Evolutionary conservation across 2,329 filamentous ascomycete genomes (phyloP), one percentile per base, ranked within the genome.

Genomic region (Metarhizium brunneum): DNA sequence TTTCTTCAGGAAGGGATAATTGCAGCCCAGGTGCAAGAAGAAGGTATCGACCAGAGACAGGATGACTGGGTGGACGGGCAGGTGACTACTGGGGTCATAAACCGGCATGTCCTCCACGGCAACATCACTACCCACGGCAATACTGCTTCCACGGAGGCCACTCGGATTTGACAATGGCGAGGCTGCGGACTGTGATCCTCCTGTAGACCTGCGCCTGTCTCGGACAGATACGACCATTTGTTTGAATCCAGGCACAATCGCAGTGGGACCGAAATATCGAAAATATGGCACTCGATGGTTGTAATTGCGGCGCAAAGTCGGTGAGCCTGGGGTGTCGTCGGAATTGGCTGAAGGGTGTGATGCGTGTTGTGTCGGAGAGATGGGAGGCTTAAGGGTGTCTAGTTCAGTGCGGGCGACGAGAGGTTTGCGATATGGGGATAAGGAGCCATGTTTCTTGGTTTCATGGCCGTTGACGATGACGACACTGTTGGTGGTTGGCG

Each of bases 181-280:
- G 0, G 76, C 72, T 8, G 71, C 75, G 0, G 83, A 81, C 50
- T 82, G 79, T 18, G 82, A 85, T 52, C 76, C 78, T 6, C 72
- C 76, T 8, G 76, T 79, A 53, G 84, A 84, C 29, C 79, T 78
- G 29, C 84, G 79, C 57, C 83, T 76, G 57, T 87, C 84, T 57
- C 85, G 80, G 35, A 92, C 83, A 54, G 87, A 85, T 57, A 88
- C 85, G 30, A 95, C 88, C 89, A 95, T 95, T 69, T 95, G 90
- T 70, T 95, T 95, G 73, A 91, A 95, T 25, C 90, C 90, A 1
- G 90, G 90, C 53, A 94, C 89, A 65, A 95, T 95, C 59, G 90
- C 91, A 1, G 91, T 95, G 0, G 90, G 89, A 0, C 90, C 91
- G 66, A 95, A 94, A 70, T 94, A 95, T 58, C 91, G 80, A 64